phyloP scores from a whole-genome alignment of 2,329 filamentous ascomycete genomes.

The Aspergillus sp. region DNA sequence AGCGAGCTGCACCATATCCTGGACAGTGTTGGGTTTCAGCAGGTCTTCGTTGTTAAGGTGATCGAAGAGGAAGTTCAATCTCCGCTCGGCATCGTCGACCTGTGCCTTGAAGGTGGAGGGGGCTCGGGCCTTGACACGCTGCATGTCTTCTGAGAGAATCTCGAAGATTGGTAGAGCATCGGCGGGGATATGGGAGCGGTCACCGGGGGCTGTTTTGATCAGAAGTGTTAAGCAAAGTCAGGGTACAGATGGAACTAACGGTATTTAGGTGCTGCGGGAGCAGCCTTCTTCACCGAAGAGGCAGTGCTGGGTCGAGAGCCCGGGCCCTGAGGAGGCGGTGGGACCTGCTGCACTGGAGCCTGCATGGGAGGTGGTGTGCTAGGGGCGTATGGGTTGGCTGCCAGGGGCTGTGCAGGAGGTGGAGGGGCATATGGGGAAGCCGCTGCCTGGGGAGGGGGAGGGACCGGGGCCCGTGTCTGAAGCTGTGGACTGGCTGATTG shows the following conservation, averaged over 20 bases:
- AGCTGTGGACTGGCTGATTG: constrained; percentile 56
- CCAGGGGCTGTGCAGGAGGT: constrained; percentile 40
- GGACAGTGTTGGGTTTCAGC: constrained; percentile 72
- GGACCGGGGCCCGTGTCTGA: constrained; percentile 53
- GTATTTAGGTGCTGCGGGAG: constrained; percentile 65
- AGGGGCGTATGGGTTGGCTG: constrained; percentile 50
- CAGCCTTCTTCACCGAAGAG: constrained; percentile 53
- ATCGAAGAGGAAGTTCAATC: constrained; percentile 91
- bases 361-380: constrained; percentile 52
- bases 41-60: constrained; percentile 96
- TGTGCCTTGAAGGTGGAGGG: constrained; percentile 85
- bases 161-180: constrained; percentile 79
- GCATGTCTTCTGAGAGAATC: constrained; percentile 80
- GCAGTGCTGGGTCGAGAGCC: constrained; percentile 53
- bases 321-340: constrained; percentile 46
- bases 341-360: constrained; percentile 33
- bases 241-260: constrained; percentile 55
- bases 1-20: constrained; percentile 56
- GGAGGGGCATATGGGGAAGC: constrained; percentile 65
- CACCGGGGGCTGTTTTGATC: constrained; percentile 63
- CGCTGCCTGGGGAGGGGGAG: constrained; percentile 50
- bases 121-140: constrained; percentile 82
- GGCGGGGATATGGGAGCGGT: constrained; percentile 84
- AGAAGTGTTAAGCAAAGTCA: constrained; percentile 8
- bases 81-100: constrained; percentile 92